phyloP scores from a whole-genome alignment of 1,284 basidiomycete genomes.

The Hymenochaete sp. region DNA sequence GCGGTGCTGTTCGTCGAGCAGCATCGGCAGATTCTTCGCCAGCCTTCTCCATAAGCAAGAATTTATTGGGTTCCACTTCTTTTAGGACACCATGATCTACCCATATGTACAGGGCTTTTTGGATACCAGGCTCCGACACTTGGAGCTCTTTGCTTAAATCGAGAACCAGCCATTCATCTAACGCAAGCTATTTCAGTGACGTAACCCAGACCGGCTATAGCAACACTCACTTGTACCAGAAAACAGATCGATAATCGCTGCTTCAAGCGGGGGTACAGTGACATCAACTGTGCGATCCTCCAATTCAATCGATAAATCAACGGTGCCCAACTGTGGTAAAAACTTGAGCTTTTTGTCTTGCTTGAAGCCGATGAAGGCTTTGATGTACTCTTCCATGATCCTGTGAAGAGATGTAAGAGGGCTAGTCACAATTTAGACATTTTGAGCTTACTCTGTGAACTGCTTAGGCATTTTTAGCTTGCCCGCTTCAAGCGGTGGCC shows the following conservation, averaged over 20 bases:
- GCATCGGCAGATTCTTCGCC: slow-evolving; percentile 19
- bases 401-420: slow-evolving; percentile 31
- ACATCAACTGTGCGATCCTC: slow-evolving; percentile 70
- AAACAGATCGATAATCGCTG: slow-evolving; percentile 83
- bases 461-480: slow-evolving; percentile 76
- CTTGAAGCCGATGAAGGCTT: slow-evolving; percentile 72
- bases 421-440: slow-evolving; percentile 10
- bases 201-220: not conserved
- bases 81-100: slow-evolving; percentile 72
- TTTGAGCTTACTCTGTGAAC: slow-evolving; percentile 55
- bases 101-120: slow-evolving; percentile 79
- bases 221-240: slow-evolving; percentile 47
- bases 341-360: slow-evolving; percentile 85
- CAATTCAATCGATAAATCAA: slow-evolving; percentile 70
- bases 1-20: slow-evolving; percentile 22
- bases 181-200: not conserved
- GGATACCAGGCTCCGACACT: slow-evolving; percentile 51
- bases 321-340: slow-evolving; percentile 78
- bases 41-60: slow-evolving; percentile 59
- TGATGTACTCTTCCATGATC: slow-evolving; percentile 66
- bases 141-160: slow-evolving; percentile 58
- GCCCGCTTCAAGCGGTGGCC: slow-evolving; percentile 75
- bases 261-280: slow-evolving; percentile 80
- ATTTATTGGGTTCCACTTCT: slow-evolving; percentile 49
- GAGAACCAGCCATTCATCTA: slow-evolving; percentile 47